These are phyloP conservation scores for Hortiboletus flavorubellus DNA, from an alignment of 768 basidiomycete species.

Conservation along the genomic window DNA sequence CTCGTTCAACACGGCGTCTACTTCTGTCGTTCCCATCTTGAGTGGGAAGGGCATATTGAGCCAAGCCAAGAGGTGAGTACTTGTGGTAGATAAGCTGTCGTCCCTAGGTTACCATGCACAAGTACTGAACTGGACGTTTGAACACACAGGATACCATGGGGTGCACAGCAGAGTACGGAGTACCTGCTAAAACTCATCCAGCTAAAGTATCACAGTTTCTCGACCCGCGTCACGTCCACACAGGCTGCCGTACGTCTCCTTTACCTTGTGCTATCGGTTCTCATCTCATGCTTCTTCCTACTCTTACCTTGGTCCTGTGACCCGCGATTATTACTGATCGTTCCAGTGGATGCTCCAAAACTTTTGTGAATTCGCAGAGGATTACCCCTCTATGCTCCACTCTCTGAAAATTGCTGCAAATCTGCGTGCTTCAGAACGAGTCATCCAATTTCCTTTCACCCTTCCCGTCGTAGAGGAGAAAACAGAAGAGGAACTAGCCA, in stretches of 20 bases:
- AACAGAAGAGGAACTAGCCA: conserved; percentile 84
- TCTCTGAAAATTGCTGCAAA: conserved; percentile 62
- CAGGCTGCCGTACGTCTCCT: conserved; percentile 68
- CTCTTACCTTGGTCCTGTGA: background rate
- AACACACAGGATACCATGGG: conserved; percentile 89
- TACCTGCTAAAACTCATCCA: conserved; percentile 92
- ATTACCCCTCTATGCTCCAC: conserved; percentile 70
- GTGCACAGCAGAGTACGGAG: conserved; percentile 84
- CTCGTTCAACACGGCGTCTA: conserved; percentile 90
- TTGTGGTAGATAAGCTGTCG: background rate
- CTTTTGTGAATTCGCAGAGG: conserved; percentile 77
- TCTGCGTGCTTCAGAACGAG: conserved; percentile 61
- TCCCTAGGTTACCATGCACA: background rate
- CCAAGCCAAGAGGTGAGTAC: conserved; percentile 75
- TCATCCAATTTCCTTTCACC: conserved; percentile 87
- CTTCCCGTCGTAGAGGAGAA: conserved; percentile 68
- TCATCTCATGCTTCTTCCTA: background rate
- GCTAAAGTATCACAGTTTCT: conserved; percentile 92
- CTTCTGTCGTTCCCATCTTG: conserved; percentile 86
- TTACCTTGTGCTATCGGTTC: background rate
- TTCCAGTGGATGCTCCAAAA: conserved; percentile 86
- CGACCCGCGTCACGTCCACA: conserved; percentile 69
- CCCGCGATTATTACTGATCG: too few relatives aligned
- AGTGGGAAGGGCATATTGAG: conserved; percentile 79
- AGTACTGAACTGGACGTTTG: background rate